Base-by-base conservation (phyloP, 208 protist genomes). In the Acanthamoeba royreba region DNA sequence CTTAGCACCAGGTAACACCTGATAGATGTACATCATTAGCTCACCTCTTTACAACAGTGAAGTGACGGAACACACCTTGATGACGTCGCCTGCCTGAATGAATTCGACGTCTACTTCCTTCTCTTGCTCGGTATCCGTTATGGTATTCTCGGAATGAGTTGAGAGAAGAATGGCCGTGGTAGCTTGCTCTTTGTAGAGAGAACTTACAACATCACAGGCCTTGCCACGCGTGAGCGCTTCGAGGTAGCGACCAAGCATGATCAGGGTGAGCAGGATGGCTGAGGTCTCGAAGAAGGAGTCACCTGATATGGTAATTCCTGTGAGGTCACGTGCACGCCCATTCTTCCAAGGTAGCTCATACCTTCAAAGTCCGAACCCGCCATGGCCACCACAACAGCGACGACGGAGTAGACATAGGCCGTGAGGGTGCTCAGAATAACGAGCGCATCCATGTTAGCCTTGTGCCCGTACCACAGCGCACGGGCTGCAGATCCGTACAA, bases 161-260 rank as follows among this genome's bases (percentile, higher is more conserved):
- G 66, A 63, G 5, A 96, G 28, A 0, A 97, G 45, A 11, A 98
- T 38, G 19, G 94, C 95, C 1, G 96, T 96, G 61, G 94, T 94
- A 2, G 97, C 74, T 31, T 98, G 97, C 19, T 99, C 93, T 40
- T 93, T 96, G 97, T 99, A 97, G 13, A 99, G 93, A 17, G 97
- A 94, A 35, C 97, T 95, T 8, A 99, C 94, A 0, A 98, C 98
- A 1, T 97, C 94, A 19, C 96, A 98, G 28, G 98, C 99, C 85
- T 98, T 97, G 33, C 97, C 96, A 94, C 99, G 99, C 22, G 99
- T 98, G n/a, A 97, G 92, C 0, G 96, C 96, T 95, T 99, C 99
- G 1, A 99, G 96, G 63, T 97, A 99, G 91, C 98, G 98, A 1
- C 99, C 99, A 3, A 99, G 96, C 77, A 99, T 96, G 96, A 99